Evolutionary conservation across 2,329 filamentous ascomycete genomes (phyloP).

Genomic region (Talaromyces verruculosus): DNA sequence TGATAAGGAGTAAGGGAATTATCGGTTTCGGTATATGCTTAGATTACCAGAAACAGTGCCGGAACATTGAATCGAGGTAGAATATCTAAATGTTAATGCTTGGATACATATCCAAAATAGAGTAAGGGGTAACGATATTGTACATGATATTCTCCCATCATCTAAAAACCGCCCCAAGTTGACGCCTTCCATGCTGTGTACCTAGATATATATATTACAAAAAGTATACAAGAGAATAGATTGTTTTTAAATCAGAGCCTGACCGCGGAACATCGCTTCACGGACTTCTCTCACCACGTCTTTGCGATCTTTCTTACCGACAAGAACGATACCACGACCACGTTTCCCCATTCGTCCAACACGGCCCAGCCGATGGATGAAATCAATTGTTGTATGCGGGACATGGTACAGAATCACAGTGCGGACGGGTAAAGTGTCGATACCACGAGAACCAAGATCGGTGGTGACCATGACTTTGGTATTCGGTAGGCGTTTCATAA

Average conservation of each 20-base stretch:
- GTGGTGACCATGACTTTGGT: constrained; percentile 93
- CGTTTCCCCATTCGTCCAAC: constrained; percentile 90
- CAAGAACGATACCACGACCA: constrained; percentile 84
- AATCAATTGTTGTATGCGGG: constrained; percentile 96
- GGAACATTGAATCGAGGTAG: background rate
- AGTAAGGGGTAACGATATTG: background rate
- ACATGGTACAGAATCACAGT: constrained; percentile 96
- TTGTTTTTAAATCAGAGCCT: constrained; percentile 65
- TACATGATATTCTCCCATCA: background rate
- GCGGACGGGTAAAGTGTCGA: constrained; percentile 87
- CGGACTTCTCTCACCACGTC: constrained; percentile 91
- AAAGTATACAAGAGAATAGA: constrained; percentile 13
- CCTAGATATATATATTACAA: constrained; percentile 1
- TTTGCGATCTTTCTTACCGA: constrained; percentile 83
- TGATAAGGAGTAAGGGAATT: constrained; percentile 14
- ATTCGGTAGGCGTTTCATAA: constrained; percentile 23
- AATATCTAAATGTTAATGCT: too few species aligned
- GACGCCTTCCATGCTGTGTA: constrained; percentile 14
- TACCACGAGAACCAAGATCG: constrained; percentile 86
- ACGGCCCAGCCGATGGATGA: constrained; percentile 90
- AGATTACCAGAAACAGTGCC: constrained; percentile 2
- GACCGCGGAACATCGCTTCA: constrained; percentile 81
- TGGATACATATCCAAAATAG: constrained; percentile 2
- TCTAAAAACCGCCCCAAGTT: background rate
- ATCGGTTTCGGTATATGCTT: constrained; percentile 15